phyloP scores from a whole-genome alignment of 345 rosid genomes.

The Carallia pectinifolia region DNA sequence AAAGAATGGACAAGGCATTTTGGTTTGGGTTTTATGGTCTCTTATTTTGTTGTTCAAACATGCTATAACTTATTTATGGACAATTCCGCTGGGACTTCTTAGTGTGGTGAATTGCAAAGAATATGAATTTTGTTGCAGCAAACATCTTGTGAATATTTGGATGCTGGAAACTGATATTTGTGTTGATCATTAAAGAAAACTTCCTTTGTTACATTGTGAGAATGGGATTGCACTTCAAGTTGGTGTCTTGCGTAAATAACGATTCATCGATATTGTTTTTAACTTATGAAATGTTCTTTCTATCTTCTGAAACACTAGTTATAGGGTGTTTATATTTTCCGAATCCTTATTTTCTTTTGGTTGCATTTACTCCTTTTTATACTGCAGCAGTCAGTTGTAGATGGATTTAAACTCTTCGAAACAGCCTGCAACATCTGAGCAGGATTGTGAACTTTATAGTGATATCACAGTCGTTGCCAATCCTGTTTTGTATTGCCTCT shows the following conservation, averaged over 20 bases:
- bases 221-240: not conserved
- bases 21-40: not conserved
- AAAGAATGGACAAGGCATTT: constrained; percentile 7
- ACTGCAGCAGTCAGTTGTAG: too few relatives aligned
- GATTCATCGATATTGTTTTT: not conserved
- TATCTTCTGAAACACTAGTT: too few relatives aligned
- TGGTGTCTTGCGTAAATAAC: not conserved
- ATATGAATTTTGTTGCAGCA: constrained; percentile 12
- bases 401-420: too few relatives aligned
- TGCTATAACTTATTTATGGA: not conserved
- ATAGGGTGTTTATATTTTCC: too few relatives aligned
- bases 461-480: too few relatives aligned
- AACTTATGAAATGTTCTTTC: too few relatives aligned
- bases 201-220: not conserved
- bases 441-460: too few relatives aligned
- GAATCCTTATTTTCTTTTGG: too few relatives aligned
- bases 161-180: not conserved
- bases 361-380: too few relatives aligned
- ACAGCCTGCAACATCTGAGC: too few relatives aligned
- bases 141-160: constrained; percentile 9
- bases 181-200: not conserved
- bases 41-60: not conserved
- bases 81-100: not conserved
- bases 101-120: constrained; percentile 2
- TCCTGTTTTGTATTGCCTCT: too few relatives aligned